Evolutionary conservation across 1,284 basidiomycete genomes (phyloP), one percentile per base, ranked within the genome.

Genomic region (Puccinia hordei): DNA sequence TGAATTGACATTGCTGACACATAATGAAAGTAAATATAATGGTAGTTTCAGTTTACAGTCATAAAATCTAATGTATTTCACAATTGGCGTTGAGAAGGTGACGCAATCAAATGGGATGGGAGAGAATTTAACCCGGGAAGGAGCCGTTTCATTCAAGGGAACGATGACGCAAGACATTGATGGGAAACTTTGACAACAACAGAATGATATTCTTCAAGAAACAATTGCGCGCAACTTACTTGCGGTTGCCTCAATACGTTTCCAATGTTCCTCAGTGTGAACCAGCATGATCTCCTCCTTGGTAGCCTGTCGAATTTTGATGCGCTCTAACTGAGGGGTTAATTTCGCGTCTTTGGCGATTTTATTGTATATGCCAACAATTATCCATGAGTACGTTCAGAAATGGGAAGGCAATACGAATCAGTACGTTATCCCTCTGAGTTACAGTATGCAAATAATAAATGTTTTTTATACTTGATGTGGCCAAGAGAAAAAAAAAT

Each of bases 261-360:
- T 89, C 94, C 95, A 98, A 83, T 95, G 91, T 73, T 92, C 91
- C 83, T 92, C 90, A 73, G 90, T 92, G 86, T 99, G 96, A 0
- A 98, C 94, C 12, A 97, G 90, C 78, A 92, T 87, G 12, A 91
- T 92, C 86, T 99, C 95, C 55, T 92, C 89, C 81, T 89, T 89
- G 59, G 88, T 88, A 4, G 92, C 93, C 72, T 90, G 89, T 57
- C 93, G 88, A 82, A 93, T 91, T 0, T 90, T 90, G 46, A 99
- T 87, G 81, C 89, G 88, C 83, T 91, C 90, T 93, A 98, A 97
- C 82, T 90, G 89, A 27, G 87, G 83, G 68, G 91, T 88, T 82
- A 92, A 88, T n/a, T 90, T 89, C 61, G 88, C 88, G 53, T 87
- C 12, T 5, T 59, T 27, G 33, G 17, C 15, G 57, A 59, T 59